Conservation (phyloP, 2,329 filamentous ascomycete species). For the Exophiala bonariae region DNA sequence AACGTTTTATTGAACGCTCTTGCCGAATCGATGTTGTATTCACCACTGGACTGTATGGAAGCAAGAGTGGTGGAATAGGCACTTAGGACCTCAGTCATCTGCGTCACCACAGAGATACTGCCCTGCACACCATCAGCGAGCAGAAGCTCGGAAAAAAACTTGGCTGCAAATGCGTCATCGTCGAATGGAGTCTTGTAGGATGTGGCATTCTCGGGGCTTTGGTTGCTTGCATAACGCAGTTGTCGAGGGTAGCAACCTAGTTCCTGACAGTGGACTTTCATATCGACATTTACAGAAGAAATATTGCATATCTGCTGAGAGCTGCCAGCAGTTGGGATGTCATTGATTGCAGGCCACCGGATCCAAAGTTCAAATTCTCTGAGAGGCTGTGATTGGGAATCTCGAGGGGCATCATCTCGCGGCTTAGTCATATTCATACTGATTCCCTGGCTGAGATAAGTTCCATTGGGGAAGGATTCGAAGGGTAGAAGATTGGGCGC, state of each 20-base stretch:
- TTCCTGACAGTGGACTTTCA: slow-evolving; percentile 9
- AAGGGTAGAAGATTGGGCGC: slow-evolving; percentile 1
- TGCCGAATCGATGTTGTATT: not conserved
- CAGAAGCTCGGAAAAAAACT: slow-evolving; percentile 10
- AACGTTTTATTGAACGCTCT: slow-evolving; percentile 4
- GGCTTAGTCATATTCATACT: slow-evolving; percentile 9
- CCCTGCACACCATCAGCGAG: slow-evolving; percentile 5
- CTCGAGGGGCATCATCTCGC: slow-evolving; percentile 7
- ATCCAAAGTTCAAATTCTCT: slow-evolving; percentile 4
- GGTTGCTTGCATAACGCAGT: slow-evolving; percentile 7
- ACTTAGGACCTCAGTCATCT: not conserved
- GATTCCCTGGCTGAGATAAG: slow-evolving; percentile 3
- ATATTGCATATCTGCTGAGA: slow-evolving; percentile 10
- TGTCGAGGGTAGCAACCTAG: slow-evolving; percentile 11
- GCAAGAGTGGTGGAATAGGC: slow-evolving; percentile 1
- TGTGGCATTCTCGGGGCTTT: slow-evolving; percentile 4
- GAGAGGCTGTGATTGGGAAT: slow-evolving; percentile 1
- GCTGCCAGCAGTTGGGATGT: slow-evolving; percentile 1
- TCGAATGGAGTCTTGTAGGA: slow-evolving; percentile 15
- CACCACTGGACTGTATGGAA: slow-evolving; percentile 1
- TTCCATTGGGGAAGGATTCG: slow-evolving; percentile 7
- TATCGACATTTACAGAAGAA: slow-evolving; percentile 8
- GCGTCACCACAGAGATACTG: not conserved
- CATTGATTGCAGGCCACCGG: slow-evolving; percentile 4
- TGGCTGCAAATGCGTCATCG: slow-evolving; percentile 14